Percentiles rank a stretch among this genome's conserved stretches.
These are phyloP conservation scores for Raddia distichophylla DNA, from an alignment of 176 grass and related monocot genomes.

Conservation along the genomic window DNA sequence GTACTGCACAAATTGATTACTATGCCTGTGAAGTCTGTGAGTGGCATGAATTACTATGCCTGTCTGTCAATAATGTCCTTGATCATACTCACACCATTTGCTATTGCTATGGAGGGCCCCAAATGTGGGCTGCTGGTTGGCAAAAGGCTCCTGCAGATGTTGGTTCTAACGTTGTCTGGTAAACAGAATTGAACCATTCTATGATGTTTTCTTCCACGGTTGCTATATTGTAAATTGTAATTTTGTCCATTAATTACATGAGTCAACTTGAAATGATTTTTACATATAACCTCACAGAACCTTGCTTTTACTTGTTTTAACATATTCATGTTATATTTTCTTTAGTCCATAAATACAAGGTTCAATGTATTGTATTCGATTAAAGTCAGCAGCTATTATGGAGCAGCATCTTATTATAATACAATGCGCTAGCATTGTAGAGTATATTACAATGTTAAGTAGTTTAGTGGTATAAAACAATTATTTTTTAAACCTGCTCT, in stretches of 20 bases:
- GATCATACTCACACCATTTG: constrained; percentile 87
- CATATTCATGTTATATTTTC: constrained; percentile 23
- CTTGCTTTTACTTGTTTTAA: constrained; percentile 10
- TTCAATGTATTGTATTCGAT: not conserved
- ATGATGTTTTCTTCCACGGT: constrained; percentile 21
- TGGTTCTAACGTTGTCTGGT: constrained; percentile 82
- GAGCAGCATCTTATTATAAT: not conserved
- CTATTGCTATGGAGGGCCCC: constrained; percentile 84
- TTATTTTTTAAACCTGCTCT: no score
- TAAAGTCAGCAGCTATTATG: not conserved
- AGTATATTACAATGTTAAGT: not conserved
- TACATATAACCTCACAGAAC: not conserved
- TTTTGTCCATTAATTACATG: constrained; percentile 2
- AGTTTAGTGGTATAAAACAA: not conserved
- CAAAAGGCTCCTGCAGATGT: constrained; percentile 71
- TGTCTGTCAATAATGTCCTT: constrained; percentile 87
- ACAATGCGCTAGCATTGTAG: no score
- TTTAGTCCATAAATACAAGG: not conserved
- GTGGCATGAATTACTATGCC: constrained; percentile 98
- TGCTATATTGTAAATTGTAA: not conserved
- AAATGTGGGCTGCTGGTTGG: constrained; percentile 92
- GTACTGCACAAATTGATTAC: no score
- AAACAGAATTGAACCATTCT: constrained; percentile 39
- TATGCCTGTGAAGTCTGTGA: constrained; percentile 48
- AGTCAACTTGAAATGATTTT: not conserved